Evolutionary conservation across 768 basidiomycete species (phyloP), one percentile per base, ranked within the genome.

Genomic region (Naganishia vishniacii): DNA sequence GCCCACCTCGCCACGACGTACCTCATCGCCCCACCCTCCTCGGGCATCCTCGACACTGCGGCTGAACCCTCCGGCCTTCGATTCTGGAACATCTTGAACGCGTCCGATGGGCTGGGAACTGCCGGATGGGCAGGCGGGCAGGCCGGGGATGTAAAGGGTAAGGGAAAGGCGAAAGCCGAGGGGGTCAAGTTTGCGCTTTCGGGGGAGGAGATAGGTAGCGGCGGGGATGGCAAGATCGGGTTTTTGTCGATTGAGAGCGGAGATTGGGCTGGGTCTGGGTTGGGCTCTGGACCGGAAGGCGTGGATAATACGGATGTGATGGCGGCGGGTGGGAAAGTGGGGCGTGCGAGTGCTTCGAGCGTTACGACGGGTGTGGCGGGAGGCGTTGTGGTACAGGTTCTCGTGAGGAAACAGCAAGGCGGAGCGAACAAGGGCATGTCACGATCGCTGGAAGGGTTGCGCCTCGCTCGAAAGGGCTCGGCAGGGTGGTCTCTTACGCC

Each of bases 51-150:
- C 26, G 45, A 56, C 40, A 40, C 53, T 6, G n/a, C 53, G 2
- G 20, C 61, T 2, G 59, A 58, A 42, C 32, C 61, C 29, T 34
- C 48, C 44, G 61, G 46, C n/a, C 56, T 63, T 37, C 88, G 88
- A 71, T 93, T 92, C 78, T 92, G 88, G 88, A 80, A 80, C 40
- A 80, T 90, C 12, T 88, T 93, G 70, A 56, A 56, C 37, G 53
- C 53, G 3, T 56, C 53, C 18, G 53, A 56, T 25, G 53, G 53
- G 4, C 53, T 56, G 20, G 32, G 53, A 0, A 56, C 53, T 5
- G 53, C 53, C 9, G 53, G 53, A 11, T 56, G 53, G 53, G 26
- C 20, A n/a, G 62, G 44, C 13, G 51, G 26, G 18, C 20, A 45
- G 42, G 53, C 34, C 11, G 53, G 53, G 13, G 53, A 56, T 56